Percentiles rank a stretch among this genome's conserved stretches.
These are phyloP conservation scores for Leishmania guyanensis DNA, from an alignment of 208 protist species.

Conservation along the genomic window DNA sequence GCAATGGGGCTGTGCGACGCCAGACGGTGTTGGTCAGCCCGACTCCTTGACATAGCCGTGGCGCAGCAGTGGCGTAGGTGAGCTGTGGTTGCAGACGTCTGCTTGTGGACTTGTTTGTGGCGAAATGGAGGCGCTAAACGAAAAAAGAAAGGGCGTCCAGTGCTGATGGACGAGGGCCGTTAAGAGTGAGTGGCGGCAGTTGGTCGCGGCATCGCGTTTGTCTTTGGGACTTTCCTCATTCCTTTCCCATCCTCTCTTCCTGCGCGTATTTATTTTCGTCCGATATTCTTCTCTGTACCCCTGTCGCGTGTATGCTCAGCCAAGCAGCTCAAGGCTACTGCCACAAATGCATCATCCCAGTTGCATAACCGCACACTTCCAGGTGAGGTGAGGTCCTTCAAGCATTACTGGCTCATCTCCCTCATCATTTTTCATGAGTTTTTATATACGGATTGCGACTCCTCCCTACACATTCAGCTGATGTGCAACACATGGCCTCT, in stretches of 20 bases:
- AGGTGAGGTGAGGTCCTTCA: neutral
- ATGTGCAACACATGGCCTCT: neutral
- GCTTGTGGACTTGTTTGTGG: neutral
- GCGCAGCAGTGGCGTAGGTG: neutral
- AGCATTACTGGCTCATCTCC: neutral
- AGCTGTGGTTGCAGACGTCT: neutral
- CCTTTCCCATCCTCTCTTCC: neutral
- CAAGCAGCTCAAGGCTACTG: neutral
- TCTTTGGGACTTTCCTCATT: neutral
- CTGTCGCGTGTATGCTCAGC: neutral
- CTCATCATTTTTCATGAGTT: neutral
- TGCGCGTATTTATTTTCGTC: neutral
- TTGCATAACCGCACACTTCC: neutral
- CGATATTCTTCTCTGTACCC: neutral
- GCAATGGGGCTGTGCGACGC: neutral
- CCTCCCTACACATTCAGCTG: neutral
- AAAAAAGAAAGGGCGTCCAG: neutral
- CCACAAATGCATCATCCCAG: neutral
- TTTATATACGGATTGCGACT: neutral
- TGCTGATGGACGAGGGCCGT: neutral
- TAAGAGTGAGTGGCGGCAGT: neutral
- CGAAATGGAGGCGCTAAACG: neutral
- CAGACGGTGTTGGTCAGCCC: neutral
- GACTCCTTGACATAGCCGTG: neutral
- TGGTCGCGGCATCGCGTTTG: neutral